These are phyloP conservation scores for Colletotrichum eleusines DNA, from an alignment of 2,329 filamentous ascomycete genomes.

Conservation along the genomic window DNA sequence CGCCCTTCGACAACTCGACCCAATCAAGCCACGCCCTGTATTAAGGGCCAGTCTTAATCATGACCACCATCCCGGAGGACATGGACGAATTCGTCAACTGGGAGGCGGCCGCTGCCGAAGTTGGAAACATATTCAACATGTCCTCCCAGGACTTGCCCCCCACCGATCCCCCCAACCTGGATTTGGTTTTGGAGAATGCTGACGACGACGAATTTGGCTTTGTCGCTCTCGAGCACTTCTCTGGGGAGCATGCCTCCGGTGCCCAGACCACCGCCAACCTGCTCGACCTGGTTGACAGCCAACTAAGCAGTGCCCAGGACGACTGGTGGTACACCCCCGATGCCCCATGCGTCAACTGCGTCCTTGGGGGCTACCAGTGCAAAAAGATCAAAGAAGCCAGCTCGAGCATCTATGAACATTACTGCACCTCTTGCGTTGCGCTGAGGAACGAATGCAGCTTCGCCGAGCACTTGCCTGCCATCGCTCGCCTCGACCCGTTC, in stretches of 20 bases:
- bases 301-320: conserved; percentile 25
- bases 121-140: conserved; percentile 50
- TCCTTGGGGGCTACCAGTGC: conserved; percentile 66
- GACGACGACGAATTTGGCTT: conserved; percentile 72
- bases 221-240: conserved; percentile 70
- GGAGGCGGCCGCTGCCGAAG: conserved; percentile 62
- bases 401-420: conserved; percentile 66
- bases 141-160: conserved; percentile 51
- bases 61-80: conserved; percentile 59
- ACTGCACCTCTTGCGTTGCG: conserved; percentile 73
- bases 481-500: conserved; percentile 40
- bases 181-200: conserved; percentile 66
- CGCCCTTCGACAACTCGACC: conserved; percentile 32
- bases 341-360: conserved; percentile 65
- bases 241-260: conserved; percentile 54
- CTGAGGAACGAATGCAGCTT: conserved; percentile 71
- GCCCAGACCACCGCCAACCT: conserved; percentile 23
- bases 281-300: conserved; percentile 11
- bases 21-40: conserved; percentile 29
- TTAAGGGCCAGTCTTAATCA: conserved; percentile 41
- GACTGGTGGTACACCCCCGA: conserved; percentile 59
- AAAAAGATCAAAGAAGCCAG: conserved; percentile 68
- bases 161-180: conserved; percentile 57
- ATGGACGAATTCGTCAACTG: conserved; percentile 75
- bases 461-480: conserved; percentile 44